Evolutionary conservation across 768 basidiomycete genomes (phyloP).

Genomic region (Pleurotus ostreatus): DNA sequence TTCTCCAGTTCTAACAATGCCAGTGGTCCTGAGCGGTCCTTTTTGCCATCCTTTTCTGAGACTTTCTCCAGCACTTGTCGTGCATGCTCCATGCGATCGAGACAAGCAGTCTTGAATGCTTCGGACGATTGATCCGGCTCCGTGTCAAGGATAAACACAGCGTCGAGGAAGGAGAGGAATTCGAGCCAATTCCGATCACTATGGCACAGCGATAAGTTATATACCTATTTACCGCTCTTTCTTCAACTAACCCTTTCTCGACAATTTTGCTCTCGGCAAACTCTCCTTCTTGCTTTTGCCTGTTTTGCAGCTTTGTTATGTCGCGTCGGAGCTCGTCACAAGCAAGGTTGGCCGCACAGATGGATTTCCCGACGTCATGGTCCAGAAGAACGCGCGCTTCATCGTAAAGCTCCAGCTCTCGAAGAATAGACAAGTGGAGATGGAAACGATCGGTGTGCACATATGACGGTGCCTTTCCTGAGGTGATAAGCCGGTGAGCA

Average conservation of each 20-base stretch:
- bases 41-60: constrained; percentile 60
- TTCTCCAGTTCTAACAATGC: constrained; percentile 76
- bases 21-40: constrained; percentile 71
- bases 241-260: constrained; percentile 50
- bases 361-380: constrained; percentile 60
- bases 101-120: constrained; percentile 31
- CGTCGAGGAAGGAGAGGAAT: constrained; percentile 71
- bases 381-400: constrained; percentile 69
- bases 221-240: not conserved
- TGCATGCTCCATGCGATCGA: constrained; percentile 1
- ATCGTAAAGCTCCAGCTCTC: constrained; percentile 61
- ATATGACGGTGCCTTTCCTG: constrained; percentile 60
- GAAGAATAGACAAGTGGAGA: constrained; percentile 68
- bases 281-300: constrained; percentile 57
- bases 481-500: constrained; percentile 68
- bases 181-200: constrained; percentile 88
- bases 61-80: constrained; percentile 51
- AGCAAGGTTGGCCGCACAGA: constrained; percentile 67
- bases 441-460: constrained; percentile 72
- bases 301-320: constrained; percentile 56
- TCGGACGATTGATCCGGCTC: constrained; percentile 33
- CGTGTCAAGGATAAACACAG: constrained; percentile 45
- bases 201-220: constrained; percentile 9
- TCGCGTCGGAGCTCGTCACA: constrained; percentile 76
- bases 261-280: constrained; percentile 54